Conservation (phyloP, 371 early-diverging fungal species). For the Mucor saturninus region DNA sequence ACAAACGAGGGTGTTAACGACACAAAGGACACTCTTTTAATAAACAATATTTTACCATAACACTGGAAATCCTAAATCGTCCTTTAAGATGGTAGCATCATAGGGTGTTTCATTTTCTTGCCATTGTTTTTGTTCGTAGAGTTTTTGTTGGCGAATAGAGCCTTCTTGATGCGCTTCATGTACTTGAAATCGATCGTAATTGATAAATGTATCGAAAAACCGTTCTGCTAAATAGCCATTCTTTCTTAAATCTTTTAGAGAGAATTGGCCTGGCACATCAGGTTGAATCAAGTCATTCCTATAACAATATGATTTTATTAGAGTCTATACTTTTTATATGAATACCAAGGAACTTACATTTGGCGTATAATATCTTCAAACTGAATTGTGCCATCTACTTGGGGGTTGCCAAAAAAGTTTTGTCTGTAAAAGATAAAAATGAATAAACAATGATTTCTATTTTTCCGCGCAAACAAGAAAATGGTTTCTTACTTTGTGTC, state of each 20-base stretch:
- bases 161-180: slow-evolving; percentile 51
- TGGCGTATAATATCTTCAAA: slow-evolving; percentile 53
- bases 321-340: neutral
- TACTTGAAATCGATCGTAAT: slow-evolving; percentile 43
- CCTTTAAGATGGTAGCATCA: slow-evolving; percentile 8
- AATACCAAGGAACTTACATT: slow-evolving; percentile 28
- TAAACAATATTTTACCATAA: slow-evolving; percentile 24
- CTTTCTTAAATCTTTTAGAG: slow-evolving; percentile 42
- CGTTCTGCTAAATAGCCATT: slow-evolving; percentile 50
- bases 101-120: neutral
- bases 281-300: slow-evolving; percentile 54
- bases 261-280: slow-evolving; percentile 37
- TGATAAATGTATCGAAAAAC: slow-evolving; percentile 51
- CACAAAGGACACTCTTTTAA: neutral
- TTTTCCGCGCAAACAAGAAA: too few species aligned
- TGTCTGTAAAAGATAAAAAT: slow-evolving; percentile 25
- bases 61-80: slow-evolving; percentile 26
- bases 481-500: slow-evolving; percentile 30
- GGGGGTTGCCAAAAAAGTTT: slow-evolving; percentile 23
- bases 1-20: neutral
- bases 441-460: neutral
- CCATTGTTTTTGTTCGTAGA: slow-evolving; percentile 23
- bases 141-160: slow-evolving; percentile 35
- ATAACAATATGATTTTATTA: neutral
- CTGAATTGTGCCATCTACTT: slow-evolving; percentile 31